Percentiles rank a stretch among this genome's conserved stretches.
phyloP scores from a whole-genome alignment of 768 basidiomycete species.

The Leccinum rimulosum region DNA sequence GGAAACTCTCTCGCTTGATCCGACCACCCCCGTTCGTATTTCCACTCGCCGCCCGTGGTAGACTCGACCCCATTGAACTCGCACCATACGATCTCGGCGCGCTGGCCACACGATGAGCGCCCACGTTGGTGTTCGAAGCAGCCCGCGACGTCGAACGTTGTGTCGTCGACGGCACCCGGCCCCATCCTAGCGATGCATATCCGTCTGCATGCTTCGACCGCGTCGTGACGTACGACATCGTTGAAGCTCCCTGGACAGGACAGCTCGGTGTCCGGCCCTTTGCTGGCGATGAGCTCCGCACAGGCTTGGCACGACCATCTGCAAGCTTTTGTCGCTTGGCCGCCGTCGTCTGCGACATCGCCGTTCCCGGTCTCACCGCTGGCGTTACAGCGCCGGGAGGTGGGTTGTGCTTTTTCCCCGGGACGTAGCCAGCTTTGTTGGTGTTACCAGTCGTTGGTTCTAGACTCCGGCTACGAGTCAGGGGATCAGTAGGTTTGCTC shows the following conservation, averaged over 20 bases:
- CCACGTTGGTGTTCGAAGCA: slow-evolving; percentile 9
- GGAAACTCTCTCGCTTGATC: slow-evolving; percentile 75
- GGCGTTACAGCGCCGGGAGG: slow-evolving; percentile 49
- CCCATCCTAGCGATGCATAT: slow-evolving; percentile 31
- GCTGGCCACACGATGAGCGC: slow-evolving; percentile 6
- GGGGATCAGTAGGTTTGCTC: slow-evolving; percentile 13
- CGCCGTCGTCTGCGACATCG: slow-evolving; percentile 47
- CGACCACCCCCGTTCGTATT: slow-evolving; percentile 48
- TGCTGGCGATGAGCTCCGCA: slow-evolving; percentile 25
- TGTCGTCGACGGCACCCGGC: slow-evolving; percentile 34
- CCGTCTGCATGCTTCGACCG: slow-evolving; percentile 29
- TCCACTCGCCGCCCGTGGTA: slow-evolving; percentile 11
- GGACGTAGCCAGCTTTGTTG: slow-evolving; percentile 25
- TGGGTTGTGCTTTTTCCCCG: slow-evolving; percentile 30
- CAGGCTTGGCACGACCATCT: slow-evolving; percentile 33
- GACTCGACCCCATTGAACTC: slow-evolving; percentile 7
- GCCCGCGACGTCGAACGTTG: slow-evolving; percentile 30
- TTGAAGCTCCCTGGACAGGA: neutral
- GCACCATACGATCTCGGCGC: slow-evolving; percentile 17
- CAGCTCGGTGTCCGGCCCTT: slow-evolving; percentile 30
- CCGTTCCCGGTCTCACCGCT: slow-evolving; percentile 49
- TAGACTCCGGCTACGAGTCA: slow-evolving; percentile 28
- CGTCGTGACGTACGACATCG: slow-evolving; percentile 18
- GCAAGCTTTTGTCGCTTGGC: slow-evolving; percentile 62
- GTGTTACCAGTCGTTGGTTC: slow-evolving; percentile 18